A percentile compares a stretch with the other conserved stretches of the same genome.
These are phyloP conservation scores for Parasitella parasitica DNA, from an alignment of 371 early-diverging fungal species.

Conservation along the genomic window DNA sequence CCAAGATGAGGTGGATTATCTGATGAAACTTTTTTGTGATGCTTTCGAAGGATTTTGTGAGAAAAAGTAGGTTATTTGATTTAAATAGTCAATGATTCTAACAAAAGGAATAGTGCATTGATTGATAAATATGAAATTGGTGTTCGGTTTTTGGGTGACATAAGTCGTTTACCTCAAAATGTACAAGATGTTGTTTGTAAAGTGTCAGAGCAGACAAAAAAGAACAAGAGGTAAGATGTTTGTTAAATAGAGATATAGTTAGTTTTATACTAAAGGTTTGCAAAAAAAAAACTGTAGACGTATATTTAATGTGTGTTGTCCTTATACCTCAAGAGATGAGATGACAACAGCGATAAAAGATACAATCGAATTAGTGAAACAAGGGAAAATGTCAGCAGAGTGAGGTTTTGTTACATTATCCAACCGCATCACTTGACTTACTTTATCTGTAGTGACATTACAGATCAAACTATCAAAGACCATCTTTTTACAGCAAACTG, in stretches of 20 bases:
- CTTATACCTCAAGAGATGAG: conserved; percentile 97
- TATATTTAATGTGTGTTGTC: conserved; percentile 92
- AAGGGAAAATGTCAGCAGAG: conserved; percentile 52
- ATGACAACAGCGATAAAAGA: conserved; percentile 66
- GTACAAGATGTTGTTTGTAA: conserved; percentile 62
- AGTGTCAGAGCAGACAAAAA: conserved; percentile 67
- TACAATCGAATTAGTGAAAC: conserved; percentile 53
- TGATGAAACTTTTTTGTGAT: conserved; percentile 85
- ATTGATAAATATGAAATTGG: conserved; percentile 73
- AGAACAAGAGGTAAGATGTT: conserved; percentile 59
- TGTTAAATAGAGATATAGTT: not conserved
- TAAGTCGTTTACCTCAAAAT: conserved; percentile 66
- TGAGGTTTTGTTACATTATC: conserved; percentile 27
- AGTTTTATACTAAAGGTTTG: no score
- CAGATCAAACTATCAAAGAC: conserved; percentile 59
- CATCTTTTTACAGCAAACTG: conserved; percentile 70
- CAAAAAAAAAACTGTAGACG: conserved; percentile 40
- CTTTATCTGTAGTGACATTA: conserved; percentile 55
- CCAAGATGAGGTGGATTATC: conserved; percentile 83
- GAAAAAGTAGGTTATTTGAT: conserved; percentile 54
- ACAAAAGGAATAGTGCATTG: conserved; percentile 57
- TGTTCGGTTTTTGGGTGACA: conserved; percentile 84
- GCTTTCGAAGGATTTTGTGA: conserved; percentile 75
- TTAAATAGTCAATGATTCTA: not conserved
- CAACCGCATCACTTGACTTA: not conserved